Base-by-base conservation (phyloP, 2,329 filamentous ascomycete species). In the Aspergillus floridensis region DNA sequence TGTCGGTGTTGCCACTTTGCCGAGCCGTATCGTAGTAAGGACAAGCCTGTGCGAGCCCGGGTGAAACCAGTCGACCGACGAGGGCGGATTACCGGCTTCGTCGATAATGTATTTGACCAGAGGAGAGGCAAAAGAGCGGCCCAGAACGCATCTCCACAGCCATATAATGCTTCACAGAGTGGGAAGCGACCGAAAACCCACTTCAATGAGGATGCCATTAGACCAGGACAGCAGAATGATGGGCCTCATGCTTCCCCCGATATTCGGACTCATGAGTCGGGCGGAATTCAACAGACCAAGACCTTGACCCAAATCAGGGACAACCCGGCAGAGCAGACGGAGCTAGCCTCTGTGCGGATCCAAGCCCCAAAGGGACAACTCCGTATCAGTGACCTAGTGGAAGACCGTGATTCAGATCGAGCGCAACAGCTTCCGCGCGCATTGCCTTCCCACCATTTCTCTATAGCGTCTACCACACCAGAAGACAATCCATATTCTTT, bases 21-120 rank as follows among this genome's bases (percentile, higher is more conserved):
- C 6, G 67, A 65, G 8, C 71, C 72, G 21, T 74, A 75, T 60
- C 61, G 68, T 26, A 74, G 72, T 57, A 70, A 67, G 51, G 70
- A 73, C 58, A 74, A 74, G 44, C 72, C 72, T 2, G 66, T 71
- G 64, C 54, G 72, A 65, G 57, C 64, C 63, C 68, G 72, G 24
- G 66, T 75, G 24, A 74, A 72, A 53, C 68, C 72, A 3, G 62
- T 63, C 29, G 73, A 75, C 58, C 50, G 70, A 22, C 67, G 73
- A 19, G 72, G 73, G 1, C 72, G 72, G 52, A 63, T 68, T 19
- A 67, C 70, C 63, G 73, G 73, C 2, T 75, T 75, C 64, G 70
- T 70, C 6, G 73, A 75, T 56, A 75, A 75, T 61, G 72, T 75
- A 3, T 75, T 74, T 60, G 72, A 75, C 58, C 71, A 74, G 55